A percentile compares a stretch with the other conserved stretches of the same genome.
Evolutionary conservation across 2,329 filamentous ascomycete species (phyloP).

Genomic region (Colletotrichum sp.): DNA sequence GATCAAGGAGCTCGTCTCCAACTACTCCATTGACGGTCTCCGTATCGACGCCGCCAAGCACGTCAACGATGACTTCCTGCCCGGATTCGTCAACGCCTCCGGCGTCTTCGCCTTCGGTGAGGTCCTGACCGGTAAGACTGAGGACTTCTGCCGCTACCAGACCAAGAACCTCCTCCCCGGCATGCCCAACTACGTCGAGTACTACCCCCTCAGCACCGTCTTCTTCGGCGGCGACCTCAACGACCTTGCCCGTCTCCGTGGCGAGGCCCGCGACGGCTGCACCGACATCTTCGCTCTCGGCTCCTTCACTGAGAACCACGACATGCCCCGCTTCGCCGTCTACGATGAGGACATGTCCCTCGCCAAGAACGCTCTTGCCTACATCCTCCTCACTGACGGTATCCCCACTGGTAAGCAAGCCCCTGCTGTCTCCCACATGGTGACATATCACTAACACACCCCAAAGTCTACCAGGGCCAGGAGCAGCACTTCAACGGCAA

Average conservation of each 20-base stretch:
- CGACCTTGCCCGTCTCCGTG: slow-evolving; percentile 30
- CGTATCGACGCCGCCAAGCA: slow-evolving; percentile 69
- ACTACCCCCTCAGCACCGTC: slow-evolving; percentile 34
- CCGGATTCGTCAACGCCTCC: slow-evolving; percentile 55
- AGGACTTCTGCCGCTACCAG: slow-evolving; percentile 60
- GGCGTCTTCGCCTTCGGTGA: slow-evolving; percentile 69
- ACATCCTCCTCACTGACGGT: slow-evolving; percentile 64
- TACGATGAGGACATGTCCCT: slow-evolving; percentile 58
- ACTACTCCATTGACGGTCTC: slow-evolving; percentile 67
- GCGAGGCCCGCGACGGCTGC: slow-evolving; percentile 12
- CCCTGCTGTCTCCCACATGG: no score
- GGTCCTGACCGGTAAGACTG: slow-evolving; percentile 58
- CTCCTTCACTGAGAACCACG: slow-evolving; percentile 64
- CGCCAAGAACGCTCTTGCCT: slow-evolving; percentile 66
- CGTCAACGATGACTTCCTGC: slow-evolving; percentile 65
- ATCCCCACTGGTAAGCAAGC: slow-evolving; percentile 53
- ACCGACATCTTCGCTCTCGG: slow-evolving; percentile 34
- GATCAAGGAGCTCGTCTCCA: slow-evolving; percentile 61
- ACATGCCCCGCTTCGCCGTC: slow-evolving; percentile 53
- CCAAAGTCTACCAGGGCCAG: slow-evolving; percentile 65
- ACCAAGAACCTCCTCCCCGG: slow-evolving; percentile 60
- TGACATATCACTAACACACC: background rate
- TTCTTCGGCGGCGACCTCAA: slow-evolving; percentile 28
- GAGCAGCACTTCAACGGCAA: slow-evolving; percentile 63
- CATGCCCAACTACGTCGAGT: slow-evolving; percentile 64